A percentile compares a stretch with the other conserved stretches of the same genome.
These are phyloP conservation scores for Metschnikowia cerradonensis DNA, from an alignment of 805 yeast genomes.

Conservation along the genomic window DNA sequence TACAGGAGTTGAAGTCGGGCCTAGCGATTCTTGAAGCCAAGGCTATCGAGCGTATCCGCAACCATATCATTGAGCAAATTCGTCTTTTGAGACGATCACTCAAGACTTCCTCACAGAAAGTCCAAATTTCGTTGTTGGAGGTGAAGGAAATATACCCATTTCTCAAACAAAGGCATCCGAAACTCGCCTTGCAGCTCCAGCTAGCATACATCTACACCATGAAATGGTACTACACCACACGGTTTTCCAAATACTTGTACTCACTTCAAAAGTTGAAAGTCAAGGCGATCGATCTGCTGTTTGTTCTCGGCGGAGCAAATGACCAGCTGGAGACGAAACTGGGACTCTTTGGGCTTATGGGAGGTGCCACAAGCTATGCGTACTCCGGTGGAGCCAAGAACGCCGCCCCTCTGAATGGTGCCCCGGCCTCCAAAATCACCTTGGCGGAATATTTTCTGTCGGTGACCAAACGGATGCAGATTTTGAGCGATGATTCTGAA, in stretches of 20 bases:
- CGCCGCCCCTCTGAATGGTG: not conserved
- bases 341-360: constrained; percentile 14
- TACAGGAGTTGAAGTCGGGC: constrained; percentile 29
- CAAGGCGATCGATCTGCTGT: constrained; percentile 50
- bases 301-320: constrained; percentile 48
- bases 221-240: constrained; percentile 85
- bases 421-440: constrained; percentile 13
- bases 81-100: constrained; percentile 54
- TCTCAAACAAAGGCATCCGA: constrained; percentile 48
- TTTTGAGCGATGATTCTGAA: constrained; percentile 31
- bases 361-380: constrained; percentile 5
- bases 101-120: constrained; percentile 65
- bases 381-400: not conserved
- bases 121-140: constrained; percentile 63
- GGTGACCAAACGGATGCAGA: constrained; percentile 56
- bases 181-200: constrained; percentile 67
- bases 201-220: constrained; percentile 84
- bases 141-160: constrained; percentile 62
- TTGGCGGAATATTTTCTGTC: constrained; percentile 51
- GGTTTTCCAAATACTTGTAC: constrained; percentile 71
- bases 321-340: constrained; percentile 15
- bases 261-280: constrained; percentile 64
- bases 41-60: constrained; percentile 72
- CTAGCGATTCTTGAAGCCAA: constrained; percentile 54
- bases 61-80: constrained; percentile 60